phyloP scores from a whole-genome alignment of 192 early-diverging fungal species.

The Kickxella alabastrina region DNA sequence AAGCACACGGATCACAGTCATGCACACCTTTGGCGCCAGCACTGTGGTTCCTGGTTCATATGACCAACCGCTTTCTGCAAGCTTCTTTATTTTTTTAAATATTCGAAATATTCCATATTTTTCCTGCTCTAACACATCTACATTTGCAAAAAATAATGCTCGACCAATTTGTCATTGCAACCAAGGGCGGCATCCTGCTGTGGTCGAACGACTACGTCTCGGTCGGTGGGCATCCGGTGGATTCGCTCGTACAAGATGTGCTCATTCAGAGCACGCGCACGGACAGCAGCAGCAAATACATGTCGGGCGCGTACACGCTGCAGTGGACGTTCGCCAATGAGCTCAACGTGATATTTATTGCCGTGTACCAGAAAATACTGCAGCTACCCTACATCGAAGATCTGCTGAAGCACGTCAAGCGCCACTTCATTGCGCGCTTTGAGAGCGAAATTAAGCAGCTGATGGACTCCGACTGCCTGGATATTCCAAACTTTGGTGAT shows the following conservation, averaged over 20 bases:
- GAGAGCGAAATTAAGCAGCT: slow-evolving; percentile 25
- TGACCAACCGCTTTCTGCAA: background rate
- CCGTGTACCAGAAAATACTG: slow-evolving; percentile 83
- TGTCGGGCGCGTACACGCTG: slow-evolving; percentile 60
- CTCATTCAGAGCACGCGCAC: slow-evolving; percentile 69
- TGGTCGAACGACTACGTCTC: slow-evolving; percentile 73
- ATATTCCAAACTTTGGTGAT: slow-evolving; percentile 32
- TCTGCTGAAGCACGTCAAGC: slow-evolving; percentile 65
- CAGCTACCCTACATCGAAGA: slow-evolving; percentile 83
- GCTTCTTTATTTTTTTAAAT: background rate
- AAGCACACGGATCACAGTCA: too few relatives aligned
- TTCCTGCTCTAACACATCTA: too few relatives aligned
- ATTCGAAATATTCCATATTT: too few relatives aligned
- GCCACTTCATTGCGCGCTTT: slow-evolving; percentile 64
- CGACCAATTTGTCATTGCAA: slow-evolving; percentile 77
- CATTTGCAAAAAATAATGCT: slow-evolving; percentile 80
- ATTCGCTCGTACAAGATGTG: slow-evolving; percentile 70
- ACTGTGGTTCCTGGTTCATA: too few relatives aligned
- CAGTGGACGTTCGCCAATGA: slow-evolving; percentile 84
- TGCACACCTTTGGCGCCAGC: too few relatives aligned
- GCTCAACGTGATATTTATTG: slow-evolving; percentile 75
- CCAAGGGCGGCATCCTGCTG: slow-evolving; percentile 83
- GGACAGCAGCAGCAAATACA: slow-evolving; percentile 57
- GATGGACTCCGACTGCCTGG: slow-evolving; percentile 8
- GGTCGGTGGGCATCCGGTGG: slow-evolving; percentile 58